Base-by-base conservation (phyloP, 441 rosid genomes). In the Flueggea neowawraea region DNA sequence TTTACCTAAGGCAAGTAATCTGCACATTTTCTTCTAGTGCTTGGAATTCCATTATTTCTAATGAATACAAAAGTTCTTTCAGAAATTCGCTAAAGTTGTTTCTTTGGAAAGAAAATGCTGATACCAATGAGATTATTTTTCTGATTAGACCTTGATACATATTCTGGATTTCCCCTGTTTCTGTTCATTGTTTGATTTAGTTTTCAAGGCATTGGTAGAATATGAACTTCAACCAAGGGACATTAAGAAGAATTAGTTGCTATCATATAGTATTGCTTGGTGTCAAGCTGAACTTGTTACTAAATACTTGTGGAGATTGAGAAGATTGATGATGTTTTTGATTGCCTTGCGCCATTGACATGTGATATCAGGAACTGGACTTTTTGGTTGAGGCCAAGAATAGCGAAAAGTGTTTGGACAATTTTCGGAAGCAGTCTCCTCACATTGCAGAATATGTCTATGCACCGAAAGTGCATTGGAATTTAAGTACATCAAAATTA, bases 301-400 rank as follows among this genome's bases (percentile, higher is more conserved):
- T 36, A 36, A 36, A 36, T 8, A 36, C 9, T 8, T 36, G 9
- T 8, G 1, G 41, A 5, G 5, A 10, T 47, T 47, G 50, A 47
- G 4, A 47, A 47, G 50, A 47, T 11, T 4, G n/a, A 47, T 47
- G 4, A 6, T 47, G n/a, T 47, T 36, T 36, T 36, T 47, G 50
- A 47, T 14, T 47, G 50, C 36, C 48, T 60, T 31, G 28, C 28
- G 28, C 28, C 28, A 22, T 22, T 22, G 69, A 16, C 60, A 50
- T 62, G 65, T 72, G 72, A 52, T 16, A 45, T 76, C 85, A 90
- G 98, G 98, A 93, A 71, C 77, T 95, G 43, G 87, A 95, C 78
- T 95, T 95, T 81, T 77, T 91, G 82, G 72, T 76, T 32, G 99
- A 94, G 84, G 97, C 96, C 51, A 86, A 79, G 81, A 94, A 91